A percentile compares a stretch with the other conserved stretches of the same genome.
These are phyloP conservation scores for Irpex lacteus DNA, from an alignment of 1,284 basidiomycete genomes.

Conservation along the genomic window DNA sequence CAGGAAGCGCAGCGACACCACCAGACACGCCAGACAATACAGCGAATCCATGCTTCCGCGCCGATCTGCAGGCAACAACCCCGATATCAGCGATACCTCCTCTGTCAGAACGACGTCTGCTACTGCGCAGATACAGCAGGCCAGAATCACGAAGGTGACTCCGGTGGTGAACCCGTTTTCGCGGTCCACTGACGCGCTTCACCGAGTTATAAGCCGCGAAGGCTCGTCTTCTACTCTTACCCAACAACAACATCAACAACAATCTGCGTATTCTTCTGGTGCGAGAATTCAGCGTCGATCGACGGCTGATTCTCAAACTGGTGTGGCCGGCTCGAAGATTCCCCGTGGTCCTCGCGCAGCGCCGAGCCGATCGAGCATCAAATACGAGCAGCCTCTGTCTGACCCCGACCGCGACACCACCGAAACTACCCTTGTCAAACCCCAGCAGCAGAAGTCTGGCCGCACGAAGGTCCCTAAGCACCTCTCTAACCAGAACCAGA, in stretches of 20 bases:
- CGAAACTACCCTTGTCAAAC: background rate
- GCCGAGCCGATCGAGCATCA: constrained; percentile 10
- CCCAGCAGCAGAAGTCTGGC: background rate
- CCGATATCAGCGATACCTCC: constrained; percentile 11
- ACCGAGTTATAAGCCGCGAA: background rate
- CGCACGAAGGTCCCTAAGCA: constrained; percentile 12
- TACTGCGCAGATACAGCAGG: constrained; percentile 24
- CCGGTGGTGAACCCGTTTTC: constrained; percentile 22
- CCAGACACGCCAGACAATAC: constrained; percentile 6
- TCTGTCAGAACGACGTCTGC: constrained; percentile 19
- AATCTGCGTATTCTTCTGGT: background rate
- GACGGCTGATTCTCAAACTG: background rate
- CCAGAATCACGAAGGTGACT: constrained; percentile 17
- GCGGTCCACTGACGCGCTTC: constrained; percentile 17
- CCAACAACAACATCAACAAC: too few relatives aligned
- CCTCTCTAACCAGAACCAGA: constrained; percentile 4
- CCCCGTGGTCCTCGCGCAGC: constrained; percentile 26
- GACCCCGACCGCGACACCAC: background rate
- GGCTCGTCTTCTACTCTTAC: background rate
- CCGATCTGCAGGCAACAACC: constrained; percentile 1
- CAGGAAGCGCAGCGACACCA: background rate
- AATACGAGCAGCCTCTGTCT: background rate
- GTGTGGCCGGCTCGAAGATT: constrained; percentile 11
- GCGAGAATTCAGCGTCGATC: background rate
- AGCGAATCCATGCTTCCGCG: constrained; percentile 4